phyloP scores from a whole-genome alignment of 495 filamentous ascomycete genomes.

The Cairneyella variabilis region DNA sequence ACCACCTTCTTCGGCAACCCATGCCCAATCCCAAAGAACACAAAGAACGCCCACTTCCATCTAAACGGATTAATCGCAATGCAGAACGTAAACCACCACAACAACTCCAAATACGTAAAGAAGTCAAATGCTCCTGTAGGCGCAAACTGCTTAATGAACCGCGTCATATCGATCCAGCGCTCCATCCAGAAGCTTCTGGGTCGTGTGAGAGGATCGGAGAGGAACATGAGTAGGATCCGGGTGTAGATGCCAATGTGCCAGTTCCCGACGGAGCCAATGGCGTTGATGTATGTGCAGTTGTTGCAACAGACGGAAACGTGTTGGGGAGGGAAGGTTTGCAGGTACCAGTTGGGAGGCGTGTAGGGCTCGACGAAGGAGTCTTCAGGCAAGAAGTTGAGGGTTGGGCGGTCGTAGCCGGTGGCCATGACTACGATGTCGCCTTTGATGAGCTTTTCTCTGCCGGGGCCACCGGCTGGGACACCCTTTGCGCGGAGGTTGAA shows the following conservation, averaged over 20 bases:
- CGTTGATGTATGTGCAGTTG: slow-evolving; percentile 74
- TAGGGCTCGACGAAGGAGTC: slow-evolving; percentile 69
- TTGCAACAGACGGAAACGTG: slow-evolving; percentile 67
- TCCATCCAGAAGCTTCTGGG: slow-evolving; percentile 74
- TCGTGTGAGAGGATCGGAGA: slow-evolving; percentile 70
- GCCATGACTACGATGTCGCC: slow-evolving; percentile 81
- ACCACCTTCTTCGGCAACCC: slow-evolving; percentile 62
- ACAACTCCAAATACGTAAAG: slow-evolving; percentile 79
- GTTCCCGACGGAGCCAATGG: slow-evolving; percentile 77
- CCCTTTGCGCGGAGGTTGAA: slow-evolving; percentile 71
- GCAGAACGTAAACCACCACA: slow-evolving; percentile 82
- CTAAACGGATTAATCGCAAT: slow-evolving; percentile 78
- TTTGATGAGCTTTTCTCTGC: slow-evolving; percentile 54
- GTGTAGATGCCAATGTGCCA: slow-evolving; percentile 91
- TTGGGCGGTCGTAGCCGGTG: slow-evolving; percentile 73
- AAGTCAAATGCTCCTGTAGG: slow-evolving; percentile 78
- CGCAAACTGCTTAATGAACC: slow-evolving; percentile 61
- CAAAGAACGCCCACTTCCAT: slow-evolving; percentile 77
- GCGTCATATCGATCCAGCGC: slow-evolving; percentile 82
- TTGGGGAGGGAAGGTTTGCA: slow-evolving; percentile 72
- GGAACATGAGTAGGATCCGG: slow-evolving; percentile 78
- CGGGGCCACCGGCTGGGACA: slow-evolving; percentile 70
- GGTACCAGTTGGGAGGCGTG: slow-evolving; percentile 79
- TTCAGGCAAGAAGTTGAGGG: slow-evolving; percentile 67
- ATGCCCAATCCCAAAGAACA: slow-evolving; percentile 72